Conservation (phyloP, 2,329 filamentous ascomycete genomes). For the Cadophora sp. region DNA sequence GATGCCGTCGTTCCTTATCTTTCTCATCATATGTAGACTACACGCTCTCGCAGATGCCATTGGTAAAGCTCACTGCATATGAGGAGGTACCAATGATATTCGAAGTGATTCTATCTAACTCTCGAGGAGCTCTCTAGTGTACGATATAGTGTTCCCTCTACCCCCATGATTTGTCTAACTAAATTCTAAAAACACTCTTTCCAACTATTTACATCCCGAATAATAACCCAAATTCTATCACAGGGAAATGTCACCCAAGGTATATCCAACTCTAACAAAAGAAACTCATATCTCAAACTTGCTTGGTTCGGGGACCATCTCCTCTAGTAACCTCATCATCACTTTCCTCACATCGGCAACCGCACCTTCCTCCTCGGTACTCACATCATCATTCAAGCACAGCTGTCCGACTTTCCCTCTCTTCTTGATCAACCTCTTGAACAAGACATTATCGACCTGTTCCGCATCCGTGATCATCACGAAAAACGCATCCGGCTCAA, state of each 20-base stretch:
- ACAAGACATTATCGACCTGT: slow-evolving; percentile 48
- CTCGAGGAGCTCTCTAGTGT: not conserved
- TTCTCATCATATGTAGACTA: too few species aligned
- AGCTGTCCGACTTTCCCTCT: slow-evolving; percentile 49
- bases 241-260: not conserved
- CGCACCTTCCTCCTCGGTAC: slow-evolving; percentile 46
- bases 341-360: slow-evolving; percentile 45
- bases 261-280: not conserved
- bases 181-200: not conserved
- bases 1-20: not conserved
- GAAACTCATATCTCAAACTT: slow-evolving; percentile 26
- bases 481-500: slow-evolving; percentile 51
- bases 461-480: slow-evolving; percentile 54
- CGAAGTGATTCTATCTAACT: too few species aligned
- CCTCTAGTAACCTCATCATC: slow-evolving; percentile 49
- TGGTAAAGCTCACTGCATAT: too few species aligned
- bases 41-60: too few species aligned
- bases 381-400: slow-evolving; percentile 53
- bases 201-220: too few species aligned
- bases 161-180: not conserved
- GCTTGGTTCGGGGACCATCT: slow-evolving; percentile 37
- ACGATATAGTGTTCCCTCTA: not conserved
- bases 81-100: too few species aligned
- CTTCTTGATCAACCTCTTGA: slow-evolving; percentile 47
- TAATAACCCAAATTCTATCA: too few species aligned